Percentiles rank a stretch among this genome's conserved stretches.
Conservation (phyloP, 495 filamentous ascomycete species). For the Cetradonia linearis region DNA sequence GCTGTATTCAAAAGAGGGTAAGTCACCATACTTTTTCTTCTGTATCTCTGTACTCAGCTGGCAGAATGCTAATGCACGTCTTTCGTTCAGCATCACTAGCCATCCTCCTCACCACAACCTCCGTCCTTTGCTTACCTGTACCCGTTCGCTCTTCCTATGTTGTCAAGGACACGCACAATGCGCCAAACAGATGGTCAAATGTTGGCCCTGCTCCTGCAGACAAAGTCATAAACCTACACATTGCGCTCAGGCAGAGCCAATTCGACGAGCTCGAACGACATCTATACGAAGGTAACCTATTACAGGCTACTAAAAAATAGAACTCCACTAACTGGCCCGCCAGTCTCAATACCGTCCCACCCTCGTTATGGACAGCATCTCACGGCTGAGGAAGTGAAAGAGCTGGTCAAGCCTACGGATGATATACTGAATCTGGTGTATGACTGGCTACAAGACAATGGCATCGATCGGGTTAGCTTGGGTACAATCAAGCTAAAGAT, state of each 20-base stretch:
- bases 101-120: slow-evolving; percentile 1
- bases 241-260: slow-evolving; percentile 36
- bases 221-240: slow-evolving; percentile 31
- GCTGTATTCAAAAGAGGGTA: slow-evolving; percentile 2
- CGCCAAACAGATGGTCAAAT: slow-evolving; percentile 40
- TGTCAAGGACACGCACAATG: slow-evolving; percentile 43
- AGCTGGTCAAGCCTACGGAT: slow-evolving; percentile 30
- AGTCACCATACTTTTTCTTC: background rate
- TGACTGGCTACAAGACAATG: slow-evolving; percentile 36
- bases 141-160: slow-evolving; percentile 29
- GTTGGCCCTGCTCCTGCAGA: slow-evolving; percentile 36
- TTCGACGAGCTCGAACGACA: slow-evolving; percentile 35
- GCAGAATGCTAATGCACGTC: slow-evolving; percentile 10
- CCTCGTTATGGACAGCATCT: slow-evolving; percentile 38
- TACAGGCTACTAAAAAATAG: background rate
- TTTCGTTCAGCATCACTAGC: slow-evolving; percentile 12
- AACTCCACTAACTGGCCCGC: background rate
- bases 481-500: slow-evolving; percentile 33
- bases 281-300: slow-evolving; percentile 32
- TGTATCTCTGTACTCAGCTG: background rate
- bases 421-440: slow-evolving; percentile 29
- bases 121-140: slow-evolving; percentile 10
- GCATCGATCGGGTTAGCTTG: slow-evolving; percentile 21
- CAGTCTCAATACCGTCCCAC: slow-evolving; percentile 36
- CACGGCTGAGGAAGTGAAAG: slow-evolving; percentile 30